Evolutionary conservation across 192 early-diverging fungal species (phyloP).

Genomic region (Podila verticillata): DNA sequence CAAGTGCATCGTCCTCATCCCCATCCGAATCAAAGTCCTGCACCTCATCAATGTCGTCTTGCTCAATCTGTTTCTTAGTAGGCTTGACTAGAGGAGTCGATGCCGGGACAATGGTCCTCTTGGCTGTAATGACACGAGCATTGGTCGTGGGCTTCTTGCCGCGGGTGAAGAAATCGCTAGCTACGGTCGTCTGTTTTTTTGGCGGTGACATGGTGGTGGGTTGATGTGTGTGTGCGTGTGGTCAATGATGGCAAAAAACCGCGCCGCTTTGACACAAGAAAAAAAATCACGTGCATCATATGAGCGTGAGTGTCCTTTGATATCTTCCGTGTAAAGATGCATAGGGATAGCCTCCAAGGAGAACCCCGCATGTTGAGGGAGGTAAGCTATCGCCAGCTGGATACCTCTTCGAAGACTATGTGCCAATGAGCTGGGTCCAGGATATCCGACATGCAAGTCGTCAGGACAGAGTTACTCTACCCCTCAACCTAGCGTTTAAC

Average conservation of each 20-base stretch:
- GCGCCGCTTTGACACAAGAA: too few relatives aligned
- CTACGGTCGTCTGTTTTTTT: conserved; percentile 9
- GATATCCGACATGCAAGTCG: too few relatives aligned
- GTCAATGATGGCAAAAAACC: neutral
- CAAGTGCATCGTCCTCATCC: conserved; percentile 1
- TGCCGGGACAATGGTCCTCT: conserved; percentile 8
- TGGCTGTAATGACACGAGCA: conserved; percentile 14
- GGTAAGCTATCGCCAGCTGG: too few relatives aligned
- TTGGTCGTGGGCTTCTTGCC: conserved; percentile 30
- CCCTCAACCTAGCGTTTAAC: too few relatives aligned
- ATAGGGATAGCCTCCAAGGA: too few relatives aligned
- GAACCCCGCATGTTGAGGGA: too few relatives aligned
- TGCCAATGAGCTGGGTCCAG: too few relatives aligned
- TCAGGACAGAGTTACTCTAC: too few relatives aligned
- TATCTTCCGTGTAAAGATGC: too few relatives aligned
- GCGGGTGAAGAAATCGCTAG: conserved; percentile 30
- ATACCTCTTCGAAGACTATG: too few relatives aligned
- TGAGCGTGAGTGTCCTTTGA: too few relatives aligned
- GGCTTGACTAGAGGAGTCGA: neutral
- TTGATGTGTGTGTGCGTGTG: neutral
- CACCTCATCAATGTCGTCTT: neutral
- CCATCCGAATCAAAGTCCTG: conserved; percentile 12
- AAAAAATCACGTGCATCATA: too few relatives aligned
- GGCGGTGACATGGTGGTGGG: conserved; percentile 14
- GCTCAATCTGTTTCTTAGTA: neutral